Percentiles rank a stretch among this genome's conserved stretches.
Evolutionary conservation across 352 stramenopile species (phyloP).

Genomic region (Phytophthora pini): DNA sequence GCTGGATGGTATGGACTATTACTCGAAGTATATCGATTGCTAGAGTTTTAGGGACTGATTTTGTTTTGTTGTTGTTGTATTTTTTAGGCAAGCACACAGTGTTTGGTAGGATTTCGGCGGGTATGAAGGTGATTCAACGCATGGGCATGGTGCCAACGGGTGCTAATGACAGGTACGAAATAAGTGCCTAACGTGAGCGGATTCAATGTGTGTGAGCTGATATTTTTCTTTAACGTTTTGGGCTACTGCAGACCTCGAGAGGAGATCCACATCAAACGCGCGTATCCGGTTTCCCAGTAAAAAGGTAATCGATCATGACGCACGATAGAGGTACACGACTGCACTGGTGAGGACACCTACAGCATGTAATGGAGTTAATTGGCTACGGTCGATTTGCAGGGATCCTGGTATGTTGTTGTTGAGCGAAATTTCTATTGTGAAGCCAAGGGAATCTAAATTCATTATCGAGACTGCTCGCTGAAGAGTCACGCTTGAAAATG

Average conservation of each 20-base stretch:
- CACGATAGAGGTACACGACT: no score
- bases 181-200: not conserved
- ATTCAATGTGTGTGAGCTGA: not conserved
- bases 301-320: not conserved
- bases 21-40: no score
- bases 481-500: slow-evolving; percentile 39
- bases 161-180: slow-evolving; percentile 78
- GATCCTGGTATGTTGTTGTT: not conserved
- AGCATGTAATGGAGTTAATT: slow-evolving; percentile 19
- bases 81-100: slow-evolving; percentile 92
- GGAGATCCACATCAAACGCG: slow-evolving; percentile 77
- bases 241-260: slow-evolving; percentile 63
- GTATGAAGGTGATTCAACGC: slow-evolving; percentile 94
- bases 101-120: slow-evolving; percentile 91
- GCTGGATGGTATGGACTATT: slow-evolving; percentile 81
- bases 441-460: not conserved
- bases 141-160: slow-evolving; percentile 91
- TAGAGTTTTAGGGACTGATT: not conserved
- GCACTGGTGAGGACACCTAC: slow-evolving; percentile 1
- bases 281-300: slow-evolving; percentile 70
- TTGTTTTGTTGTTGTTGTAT: not conserved
- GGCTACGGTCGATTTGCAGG: not conserved
- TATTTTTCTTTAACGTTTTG: slow-evolving; percentile 1
- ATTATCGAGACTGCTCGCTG: slow-evolving; percentile 6
- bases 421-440: not conserved